Evolutionary conservation across 345 rosid genomes (phyloP).

Genomic region (Syzygium aqueum): DNA sequence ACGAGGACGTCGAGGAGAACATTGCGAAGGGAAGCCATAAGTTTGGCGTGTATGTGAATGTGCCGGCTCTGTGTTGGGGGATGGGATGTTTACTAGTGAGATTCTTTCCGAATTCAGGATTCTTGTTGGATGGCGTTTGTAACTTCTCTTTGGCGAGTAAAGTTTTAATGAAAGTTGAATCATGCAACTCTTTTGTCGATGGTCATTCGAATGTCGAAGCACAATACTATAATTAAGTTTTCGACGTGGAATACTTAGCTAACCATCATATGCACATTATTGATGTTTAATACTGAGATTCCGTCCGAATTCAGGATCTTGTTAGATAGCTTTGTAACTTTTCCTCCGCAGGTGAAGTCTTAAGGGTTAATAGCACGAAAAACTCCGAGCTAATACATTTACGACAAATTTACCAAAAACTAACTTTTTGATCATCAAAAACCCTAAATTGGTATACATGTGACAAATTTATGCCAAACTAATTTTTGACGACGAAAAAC

Average conservation of each 20-base stretch:
- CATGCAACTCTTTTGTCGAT: background rate
- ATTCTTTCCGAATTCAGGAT: background rate
- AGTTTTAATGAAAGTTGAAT: background rate
- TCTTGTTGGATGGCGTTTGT: background rate
- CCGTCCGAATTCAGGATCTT: too few species aligned
- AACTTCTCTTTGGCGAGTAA: too few species aligned
- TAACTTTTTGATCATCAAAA: too few species aligned
- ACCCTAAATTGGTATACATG: too few species aligned
- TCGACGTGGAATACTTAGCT: background rate
- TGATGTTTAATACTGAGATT: background rate
- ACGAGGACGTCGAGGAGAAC: background rate
- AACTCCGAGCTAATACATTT: accelerated
- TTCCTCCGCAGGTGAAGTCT: too few species aligned
- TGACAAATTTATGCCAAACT: too few species aligned
- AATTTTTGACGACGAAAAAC: too few species aligned
- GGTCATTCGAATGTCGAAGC: background rate
- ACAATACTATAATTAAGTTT: background rate
- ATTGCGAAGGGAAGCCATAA: background rate
- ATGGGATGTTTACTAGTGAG: background rate
- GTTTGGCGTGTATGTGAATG: background rate
- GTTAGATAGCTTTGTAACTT: too few species aligned
- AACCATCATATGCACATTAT: too few species aligned
- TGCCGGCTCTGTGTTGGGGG: background rate
- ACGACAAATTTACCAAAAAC: too few species aligned
- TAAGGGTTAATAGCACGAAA: too few species aligned